Percentiles rank a stretch among this genome's conserved stretches.
phyloP scores from a whole-genome alignment of 495 filamentous ascomycete species.

The Aspergillus leporis region DNA sequence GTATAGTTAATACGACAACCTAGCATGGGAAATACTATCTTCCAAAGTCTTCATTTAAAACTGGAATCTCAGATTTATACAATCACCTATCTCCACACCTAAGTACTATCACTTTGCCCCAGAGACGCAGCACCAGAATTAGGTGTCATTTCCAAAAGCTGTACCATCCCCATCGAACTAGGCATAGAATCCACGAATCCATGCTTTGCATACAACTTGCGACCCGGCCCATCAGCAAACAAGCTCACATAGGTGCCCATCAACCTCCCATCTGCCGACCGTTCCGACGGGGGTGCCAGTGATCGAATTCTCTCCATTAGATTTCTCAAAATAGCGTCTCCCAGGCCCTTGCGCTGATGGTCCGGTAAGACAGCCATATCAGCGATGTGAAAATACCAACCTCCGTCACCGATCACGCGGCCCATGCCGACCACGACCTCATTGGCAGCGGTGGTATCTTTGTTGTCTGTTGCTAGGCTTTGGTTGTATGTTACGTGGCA shows the following conservation, averaged over 20 bases:
- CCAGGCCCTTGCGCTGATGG: slow-evolving; percentile 52
- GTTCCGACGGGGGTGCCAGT: slow-evolving; percentile 33
- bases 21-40: too few relatives aligned
- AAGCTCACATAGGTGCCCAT: slow-evolving; percentile 42
- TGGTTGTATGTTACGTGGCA: slow-evolving; percentile 38
- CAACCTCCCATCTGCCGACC: slow-evolving; percentile 7
- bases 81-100: too few relatives aligned
- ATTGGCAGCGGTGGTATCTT: neutral
- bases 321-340: slow-evolving; percentile 43
- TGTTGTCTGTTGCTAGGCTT: neutral
- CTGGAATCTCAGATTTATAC: too few relatives aligned
- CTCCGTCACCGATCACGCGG: slow-evolving; percentile 53
- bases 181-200: slow-evolving; percentile 49
- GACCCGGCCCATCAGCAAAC: slow-evolving; percentile 46
- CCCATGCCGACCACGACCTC: slow-evolving; percentile 45
- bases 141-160: neutral
- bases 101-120: too few relatives aligned
- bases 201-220: slow-evolving; percentile 45
- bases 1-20: neutral
- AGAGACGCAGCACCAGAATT: too few relatives aligned
- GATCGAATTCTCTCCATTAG: slow-evolving; percentile 38
- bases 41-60: too few relatives aligned
- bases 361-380: slow-evolving; percentile 52
- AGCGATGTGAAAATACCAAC: slow-evolving; percentile 54
- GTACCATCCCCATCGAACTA: slow-evolving; percentile 28